Evolutionary conservation across 1,139 yeast genomes (phyloP).

Genomic region (Saccharomycopsis hybrid): DNA sequence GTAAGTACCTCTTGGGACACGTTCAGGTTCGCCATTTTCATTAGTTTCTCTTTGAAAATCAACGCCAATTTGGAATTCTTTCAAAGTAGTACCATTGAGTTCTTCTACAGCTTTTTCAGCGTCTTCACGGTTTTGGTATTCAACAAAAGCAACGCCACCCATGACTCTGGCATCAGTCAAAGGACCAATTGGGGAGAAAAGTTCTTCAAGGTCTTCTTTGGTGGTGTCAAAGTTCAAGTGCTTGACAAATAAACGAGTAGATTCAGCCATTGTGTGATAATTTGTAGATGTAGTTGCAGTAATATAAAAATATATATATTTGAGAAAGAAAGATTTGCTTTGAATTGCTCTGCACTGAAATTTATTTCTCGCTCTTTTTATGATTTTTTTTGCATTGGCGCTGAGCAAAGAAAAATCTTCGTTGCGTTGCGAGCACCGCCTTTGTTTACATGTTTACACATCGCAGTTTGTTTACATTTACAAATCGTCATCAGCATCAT

Average conservation of each 20-base stretch:
- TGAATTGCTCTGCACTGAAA: too few relatives aligned
- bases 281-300: not conserved
- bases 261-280: slow-evolving; percentile 12
- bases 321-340: too few relatives aligned
- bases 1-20: slow-evolving; percentile 57
- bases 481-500: too few relatives aligned
- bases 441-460: too few relatives aligned
- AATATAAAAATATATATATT: too few relatives aligned
- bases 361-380: not conserved
- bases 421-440: too few relatives aligned
- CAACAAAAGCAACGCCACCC: slow-evolving; percentile 74
- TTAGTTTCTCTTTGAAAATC: slow-evolving; percentile 53
- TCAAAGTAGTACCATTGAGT: slow-evolving; percentile 48
- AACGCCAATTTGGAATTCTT: slow-evolving; percentile 59
- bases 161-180: slow-evolving; percentile 60
- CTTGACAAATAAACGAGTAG: slow-evolving; percentile 18
- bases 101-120: slow-evolving; percentile 63
- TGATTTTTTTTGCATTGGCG: not conserved
- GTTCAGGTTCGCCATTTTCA: slow-evolving; percentile 21
- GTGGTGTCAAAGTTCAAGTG: slow-evolving; percentile 19
- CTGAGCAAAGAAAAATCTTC: too few relatives aligned
- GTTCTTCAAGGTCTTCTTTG: slow-evolving; percentile 55
- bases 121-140: slow-evolving; percentile 58
- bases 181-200: slow-evolving; percentile 59
- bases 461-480: too few relatives aligned